A percentile compares a stretch with the other conserved stretches of the same genome.
These are phyloP conservation scores for Thelephora aurantiotincta DNA, from an alignment of 768 basidiomycete species.

Conservation along the genomic window DNA sequence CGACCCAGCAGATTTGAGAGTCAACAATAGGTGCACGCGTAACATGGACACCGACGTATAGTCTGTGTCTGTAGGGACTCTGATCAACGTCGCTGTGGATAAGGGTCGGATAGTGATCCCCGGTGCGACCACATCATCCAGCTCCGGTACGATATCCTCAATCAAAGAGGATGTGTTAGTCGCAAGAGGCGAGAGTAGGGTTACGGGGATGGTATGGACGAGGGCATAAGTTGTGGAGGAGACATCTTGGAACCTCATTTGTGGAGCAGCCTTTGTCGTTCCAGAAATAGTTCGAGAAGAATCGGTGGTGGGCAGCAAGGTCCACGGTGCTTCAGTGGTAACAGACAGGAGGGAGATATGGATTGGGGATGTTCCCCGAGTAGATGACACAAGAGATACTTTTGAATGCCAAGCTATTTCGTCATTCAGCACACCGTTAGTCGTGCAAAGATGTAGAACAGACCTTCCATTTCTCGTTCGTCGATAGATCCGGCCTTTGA, in stretches of 20 bases:
- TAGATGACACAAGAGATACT: constrained; percentile 26
- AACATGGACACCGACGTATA: constrained; percentile 34
- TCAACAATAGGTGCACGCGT: constrained; percentile 47
- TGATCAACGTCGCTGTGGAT: constrained; percentile 43
- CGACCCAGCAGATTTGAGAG: constrained; percentile 27
- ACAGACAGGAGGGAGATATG: constrained; percentile 50
- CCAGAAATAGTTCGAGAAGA: constrained; percentile 14
- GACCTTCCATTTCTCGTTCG: constrained; percentile 51
- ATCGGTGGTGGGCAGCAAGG: constrained; percentile 26
- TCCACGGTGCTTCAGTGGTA: constrained; percentile 46
- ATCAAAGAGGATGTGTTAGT: constrained; percentile 13
- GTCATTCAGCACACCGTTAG: constrained; percentile 4
- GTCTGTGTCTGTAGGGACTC: constrained; percentile 32
- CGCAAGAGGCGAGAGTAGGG: constrained; percentile 24
- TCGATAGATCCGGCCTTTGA: constrained; percentile 52
- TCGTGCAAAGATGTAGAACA: constrained; percentile 12
- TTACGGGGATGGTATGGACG: constrained; percentile 27
- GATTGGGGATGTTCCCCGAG: constrained; percentile 31
- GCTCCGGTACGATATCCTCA: constrained; percentile 20
- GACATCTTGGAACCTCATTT: constrained; percentile 26
- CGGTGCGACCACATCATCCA: constrained; percentile 15
- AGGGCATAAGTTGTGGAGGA: constrained; percentile 39
- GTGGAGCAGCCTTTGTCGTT: constrained; percentile 17
- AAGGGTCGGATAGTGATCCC: constrained; percentile 36
- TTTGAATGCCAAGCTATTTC: constrained; percentile 52